phyloP scores from a whole-genome alignment of 306 rosid genomes.

The Hylodesmum podocarpum region DNA sequence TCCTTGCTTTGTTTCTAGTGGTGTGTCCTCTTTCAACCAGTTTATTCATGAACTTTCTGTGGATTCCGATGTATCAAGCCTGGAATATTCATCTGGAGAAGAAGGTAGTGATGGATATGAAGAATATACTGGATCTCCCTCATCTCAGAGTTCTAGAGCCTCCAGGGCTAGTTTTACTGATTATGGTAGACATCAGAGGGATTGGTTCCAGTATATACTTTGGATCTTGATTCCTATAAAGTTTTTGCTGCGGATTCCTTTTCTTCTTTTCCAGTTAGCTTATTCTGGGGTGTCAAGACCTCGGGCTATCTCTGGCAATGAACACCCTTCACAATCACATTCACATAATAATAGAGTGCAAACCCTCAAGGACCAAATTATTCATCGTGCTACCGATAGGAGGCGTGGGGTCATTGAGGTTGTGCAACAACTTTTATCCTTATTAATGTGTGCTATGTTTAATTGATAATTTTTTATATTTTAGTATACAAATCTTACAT shows the following conservation, averaged over 20 bases:
- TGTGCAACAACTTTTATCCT: not conserved
- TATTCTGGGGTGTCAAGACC: conserved; percentile 30
- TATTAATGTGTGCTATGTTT: not conserved
- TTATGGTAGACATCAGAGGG: conserved; percentile 36
- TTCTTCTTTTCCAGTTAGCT: conserved; percentile 34
- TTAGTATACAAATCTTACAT: not conserved
- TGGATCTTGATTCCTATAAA: conserved; percentile 67
- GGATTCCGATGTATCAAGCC: conserved; percentile 78
- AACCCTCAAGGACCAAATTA: conserved; percentile 66
- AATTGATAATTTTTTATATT: not conserved
- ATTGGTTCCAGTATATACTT: conserved; percentile 49
- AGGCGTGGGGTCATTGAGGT: conserved; percentile 97
- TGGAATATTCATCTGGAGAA: conserved; percentile 60
- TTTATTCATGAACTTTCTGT: conserved; percentile 80
- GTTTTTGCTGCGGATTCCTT: conserved; percentile 57
- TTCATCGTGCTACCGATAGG: conserved; percentile 76
- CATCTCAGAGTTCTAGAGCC: conserved; percentile 59
- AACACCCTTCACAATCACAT: conserved; percentile 26
- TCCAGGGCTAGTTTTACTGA: conserved; percentile 43
- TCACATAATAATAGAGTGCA: conserved; percentile 48
- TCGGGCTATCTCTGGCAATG: conserved; percentile 33
- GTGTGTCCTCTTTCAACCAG: conserved; percentile 90
- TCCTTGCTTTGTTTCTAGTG: conserved; percentile 48
- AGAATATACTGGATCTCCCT: conserved; percentile 54
- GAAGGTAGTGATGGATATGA: conserved; percentile 59